phyloP scores from a whole-genome alignment of 2,329 filamentous ascomycete genomes.

The Bimuria novae-zelandiae region DNA sequence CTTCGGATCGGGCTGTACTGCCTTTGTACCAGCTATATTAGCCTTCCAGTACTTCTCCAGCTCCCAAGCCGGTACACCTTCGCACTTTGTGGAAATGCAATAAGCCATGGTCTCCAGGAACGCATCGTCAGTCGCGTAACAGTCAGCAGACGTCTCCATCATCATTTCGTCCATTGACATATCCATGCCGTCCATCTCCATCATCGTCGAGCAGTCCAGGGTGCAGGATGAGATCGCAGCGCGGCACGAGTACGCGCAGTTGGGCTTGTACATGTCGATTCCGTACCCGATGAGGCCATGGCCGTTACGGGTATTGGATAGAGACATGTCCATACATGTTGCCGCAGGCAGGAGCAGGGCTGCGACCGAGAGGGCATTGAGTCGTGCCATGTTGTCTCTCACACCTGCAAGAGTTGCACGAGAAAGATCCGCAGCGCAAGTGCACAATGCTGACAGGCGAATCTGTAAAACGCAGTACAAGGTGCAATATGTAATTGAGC shows the following conservation, averaged over 20 bases:
- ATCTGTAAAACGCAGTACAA: background rate
- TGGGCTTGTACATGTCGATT: constrained; percentile 19
- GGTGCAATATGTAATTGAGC: constrained; percentile 2
- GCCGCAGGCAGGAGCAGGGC: background rate
- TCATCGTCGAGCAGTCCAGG: constrained; percentile 16
- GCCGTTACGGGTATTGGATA: constrained; percentile 2
- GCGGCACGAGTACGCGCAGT: constrained; percentile 23
- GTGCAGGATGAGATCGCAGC: constrained; percentile 9
- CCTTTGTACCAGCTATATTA: constrained; percentile 10
- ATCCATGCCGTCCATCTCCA: constrained; percentile 8
- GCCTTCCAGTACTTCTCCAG: constrained; percentile 18
- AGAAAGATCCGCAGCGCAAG: no score
- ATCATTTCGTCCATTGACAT: constrained; percentile 11
- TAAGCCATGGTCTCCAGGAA: constrained; percentile 25
- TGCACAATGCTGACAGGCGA: background rate
- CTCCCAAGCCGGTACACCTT: constrained; percentile 11
- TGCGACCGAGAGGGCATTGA: background rate
- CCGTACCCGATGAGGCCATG: constrained; percentile 26
- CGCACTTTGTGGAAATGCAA: constrained; percentile 21
- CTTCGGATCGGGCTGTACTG: constrained; percentile 16
- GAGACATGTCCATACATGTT: constrained; percentile 1
- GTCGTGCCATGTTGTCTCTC: background rate
- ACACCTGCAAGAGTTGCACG: background rate
- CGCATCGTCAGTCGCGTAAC: constrained; percentile 22
- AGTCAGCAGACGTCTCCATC: constrained; percentile 18